A percentile compares a stretch with the other conserved stretches of the same genome.
These are phyloP conservation scores for Rubroboletus pulcherrimus DNA, from an alignment of 768 basidiomycete species.

Conservation along the genomic window DNA sequence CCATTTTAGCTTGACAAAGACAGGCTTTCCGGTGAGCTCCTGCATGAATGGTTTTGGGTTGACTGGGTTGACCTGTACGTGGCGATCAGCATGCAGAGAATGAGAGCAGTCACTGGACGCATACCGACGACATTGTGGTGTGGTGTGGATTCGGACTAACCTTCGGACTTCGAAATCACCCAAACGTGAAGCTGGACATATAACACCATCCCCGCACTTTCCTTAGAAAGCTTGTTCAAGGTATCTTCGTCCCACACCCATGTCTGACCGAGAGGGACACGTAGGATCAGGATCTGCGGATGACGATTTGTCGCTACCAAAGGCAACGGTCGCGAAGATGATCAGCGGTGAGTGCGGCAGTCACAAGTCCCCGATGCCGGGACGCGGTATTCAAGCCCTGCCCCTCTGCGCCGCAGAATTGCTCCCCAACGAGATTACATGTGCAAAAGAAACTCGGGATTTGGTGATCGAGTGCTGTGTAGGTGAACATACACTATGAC, in stretches of 20 bases:
- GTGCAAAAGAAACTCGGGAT: constrained; percentile 95
- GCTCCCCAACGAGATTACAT: constrained; percentile 81
- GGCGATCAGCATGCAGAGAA: constrained; percentile 7
- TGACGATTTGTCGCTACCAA: constrained; percentile 92
- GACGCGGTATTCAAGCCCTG: constrained; percentile 7
- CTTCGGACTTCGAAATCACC: constrained; percentile 39
- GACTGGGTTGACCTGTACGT: constrained; percentile 74
- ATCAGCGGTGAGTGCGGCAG: constrained; percentile 62
- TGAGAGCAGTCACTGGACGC: not conserved
- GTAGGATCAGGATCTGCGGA: constrained; percentile 64
- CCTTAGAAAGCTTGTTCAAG: not conserved
- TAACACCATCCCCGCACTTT: not conserved
- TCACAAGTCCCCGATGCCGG: not conserved
- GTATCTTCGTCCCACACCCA: constrained; percentile 32
- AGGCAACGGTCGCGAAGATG: constrained; percentile 97
- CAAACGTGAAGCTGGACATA: constrained; percentile 11
- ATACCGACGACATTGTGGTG: constrained; percentile 19
- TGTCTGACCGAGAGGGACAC: constrained; percentile 91
- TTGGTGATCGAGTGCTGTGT: constrained; percentile 98
- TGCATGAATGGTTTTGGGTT: constrained; percentile 99
- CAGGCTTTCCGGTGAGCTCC: constrained; percentile 95
- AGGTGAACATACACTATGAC: constrained; percentile 61
- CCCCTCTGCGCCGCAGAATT: constrained; percentile 55
- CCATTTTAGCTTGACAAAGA: constrained; percentile 96
- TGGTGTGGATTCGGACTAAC: not conserved